Conservation (phyloP, 805 yeast genomes). For the Saturnispora bothae region DNA sequence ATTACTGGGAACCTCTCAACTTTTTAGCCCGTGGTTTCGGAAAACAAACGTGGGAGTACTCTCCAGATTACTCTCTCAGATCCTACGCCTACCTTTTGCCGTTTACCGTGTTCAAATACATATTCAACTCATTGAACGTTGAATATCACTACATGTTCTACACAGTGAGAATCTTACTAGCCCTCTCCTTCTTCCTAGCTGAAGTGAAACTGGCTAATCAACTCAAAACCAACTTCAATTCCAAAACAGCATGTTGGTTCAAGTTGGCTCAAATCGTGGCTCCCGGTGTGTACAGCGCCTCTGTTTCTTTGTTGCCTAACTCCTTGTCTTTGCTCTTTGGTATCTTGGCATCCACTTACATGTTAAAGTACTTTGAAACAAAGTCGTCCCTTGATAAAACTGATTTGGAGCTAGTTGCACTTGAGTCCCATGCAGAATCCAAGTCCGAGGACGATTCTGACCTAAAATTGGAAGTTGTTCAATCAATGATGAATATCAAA, state of each 20-base stretch:
- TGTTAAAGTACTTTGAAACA: constrained; percentile 26
- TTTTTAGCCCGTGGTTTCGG: constrained; percentile 72
- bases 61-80: constrained; percentile 79
- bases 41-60: constrained; percentile 93
- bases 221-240: constrained; percentile 27
- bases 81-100: constrained; percentile 72
- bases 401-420: constrained; percentile 13
- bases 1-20: constrained; percentile 92
- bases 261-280: constrained; percentile 48
- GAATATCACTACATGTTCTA: constrained; percentile 36
- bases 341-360: constrained; percentile 34
- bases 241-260: constrained; percentile 46
- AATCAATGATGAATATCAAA: constrained; percentile 10
- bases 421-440: constrained; percentile 11
- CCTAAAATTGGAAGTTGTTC: constrained; percentile 10
- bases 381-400: constrained; percentile 15
- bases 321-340: constrained; percentile 56
- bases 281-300: constrained; percentile 84
- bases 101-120: constrained; percentile 23
- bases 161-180: constrained; percentile 36
- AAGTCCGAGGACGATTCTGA: constrained; percentile 11
- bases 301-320: constrained; percentile 79
- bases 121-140: constrained; percentile 13
- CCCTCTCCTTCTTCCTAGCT: constrained; percentile 30
- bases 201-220: constrained; percentile 45